phyloP scores from a whole-genome alignment of 805 yeast genomes.

The Lachancea fermentati region DNA sequence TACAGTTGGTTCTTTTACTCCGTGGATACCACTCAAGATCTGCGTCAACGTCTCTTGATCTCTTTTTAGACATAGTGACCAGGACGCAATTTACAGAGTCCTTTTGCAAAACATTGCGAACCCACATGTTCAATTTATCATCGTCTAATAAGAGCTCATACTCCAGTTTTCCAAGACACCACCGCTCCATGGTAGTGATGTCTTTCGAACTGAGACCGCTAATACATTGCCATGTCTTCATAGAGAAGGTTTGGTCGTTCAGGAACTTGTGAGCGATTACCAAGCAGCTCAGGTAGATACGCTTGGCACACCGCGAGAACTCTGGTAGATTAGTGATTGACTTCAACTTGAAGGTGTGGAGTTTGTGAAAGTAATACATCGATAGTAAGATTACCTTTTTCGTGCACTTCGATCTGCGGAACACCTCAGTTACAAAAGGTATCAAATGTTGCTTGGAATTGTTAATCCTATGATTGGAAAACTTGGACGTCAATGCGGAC shows the following conservation, averaged over 20 bases:
- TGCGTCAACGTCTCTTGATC: slow-evolving; percentile 1
- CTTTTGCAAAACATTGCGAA: neutral
- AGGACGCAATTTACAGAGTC: neutral
- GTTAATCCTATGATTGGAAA: slow-evolving; percentile 15
- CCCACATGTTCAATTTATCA: slow-evolving; percentile 1
- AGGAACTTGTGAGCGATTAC: slow-evolving; percentile 24
- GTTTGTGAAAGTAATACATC: slow-evolving; percentile 16
- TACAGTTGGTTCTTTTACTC: too few relatives aligned
- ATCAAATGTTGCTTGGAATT: slow-evolving; percentile 13
- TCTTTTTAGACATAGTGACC: slow-evolving; percentile 1
- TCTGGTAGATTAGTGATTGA: slow-evolving; percentile 16
- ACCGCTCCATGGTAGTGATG: slow-evolving; percentile 23
- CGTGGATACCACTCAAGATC: neutral
- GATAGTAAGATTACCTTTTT: slow-evolving; percentile 17
- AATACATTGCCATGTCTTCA: slow-evolving; percentile 24
- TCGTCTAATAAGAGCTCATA: slow-evolving; percentile 10
- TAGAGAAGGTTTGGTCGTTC: slow-evolving; percentile 25
- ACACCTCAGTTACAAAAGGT: slow-evolving; percentile 18
- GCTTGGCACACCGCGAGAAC: slow-evolving; percentile 23
- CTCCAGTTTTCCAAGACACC: slow-evolving; percentile 21
- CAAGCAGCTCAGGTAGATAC: slow-evolving; percentile 21
- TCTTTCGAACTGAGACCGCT: slow-evolving; percentile 19
- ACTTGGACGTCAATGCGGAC: slow-evolving; percentile 14
- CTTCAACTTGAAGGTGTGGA: slow-evolving; percentile 10
- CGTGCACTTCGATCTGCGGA: slow-evolving; percentile 23